phyloP scores from a whole-genome alignment of 73 alveolate species.

The Uronychia binucleata region DNA sequence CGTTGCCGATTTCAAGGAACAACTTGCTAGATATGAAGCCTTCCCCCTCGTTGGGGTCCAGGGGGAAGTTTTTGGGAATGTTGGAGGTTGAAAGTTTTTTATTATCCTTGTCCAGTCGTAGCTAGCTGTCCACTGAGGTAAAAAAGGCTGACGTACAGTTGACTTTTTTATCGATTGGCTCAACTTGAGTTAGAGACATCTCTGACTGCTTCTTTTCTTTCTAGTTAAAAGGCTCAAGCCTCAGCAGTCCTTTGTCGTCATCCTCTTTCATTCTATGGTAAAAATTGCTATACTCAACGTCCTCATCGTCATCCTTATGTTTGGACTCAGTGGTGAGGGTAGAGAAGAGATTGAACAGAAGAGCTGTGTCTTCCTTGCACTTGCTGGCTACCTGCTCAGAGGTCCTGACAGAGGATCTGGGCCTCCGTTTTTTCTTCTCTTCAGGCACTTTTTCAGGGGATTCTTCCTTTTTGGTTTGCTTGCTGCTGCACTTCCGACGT shows the following conservation, averaged over 20 bases:
- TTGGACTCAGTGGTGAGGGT: background rate
- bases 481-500: background rate
- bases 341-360: background rate
- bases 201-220: background rate
- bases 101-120: background rate
- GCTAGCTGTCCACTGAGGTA: background rate
- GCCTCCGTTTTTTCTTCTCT: background rate
- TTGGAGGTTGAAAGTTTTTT: background rate
- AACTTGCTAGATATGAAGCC: too few species aligned
- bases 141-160: background rate
- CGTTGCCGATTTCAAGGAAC: too few species aligned
- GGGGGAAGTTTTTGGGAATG: background rate
- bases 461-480: background rate
- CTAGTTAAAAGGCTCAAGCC: background rate
- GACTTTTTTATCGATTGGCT: background rate
- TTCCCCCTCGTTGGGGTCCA: too few species aligned
- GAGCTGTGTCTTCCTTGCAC: background rate
- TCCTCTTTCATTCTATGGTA: background rate
- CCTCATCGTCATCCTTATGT: background rate
- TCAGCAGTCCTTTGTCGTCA: background rate
- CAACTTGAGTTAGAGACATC: background rate
- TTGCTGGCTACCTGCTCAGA: background rate
- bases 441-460: background rate
- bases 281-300: background rate
- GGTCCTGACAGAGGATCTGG: background rate